Percentiles rank a stretch among this genome's conserved stretches.
These are phyloP conservation scores for Wallacemonas sp. DNA, from an alignment of 208 protist species.

Conservation along the genomic window DNA sequence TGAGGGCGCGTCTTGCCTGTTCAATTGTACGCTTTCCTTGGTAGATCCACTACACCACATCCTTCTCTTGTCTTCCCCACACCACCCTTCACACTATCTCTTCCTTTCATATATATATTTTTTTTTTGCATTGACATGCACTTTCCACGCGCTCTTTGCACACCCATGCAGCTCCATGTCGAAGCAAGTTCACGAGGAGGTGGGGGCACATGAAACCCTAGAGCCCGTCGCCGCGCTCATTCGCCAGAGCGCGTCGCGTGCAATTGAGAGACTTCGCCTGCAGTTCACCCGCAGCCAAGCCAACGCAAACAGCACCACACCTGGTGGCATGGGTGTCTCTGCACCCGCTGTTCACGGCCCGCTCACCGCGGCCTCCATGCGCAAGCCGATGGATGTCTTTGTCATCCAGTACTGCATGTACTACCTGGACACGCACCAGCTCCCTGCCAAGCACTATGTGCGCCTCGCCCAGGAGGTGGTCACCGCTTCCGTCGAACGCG, in stretches of 20 bases:
- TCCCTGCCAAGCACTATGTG: conserved; percentile 59
- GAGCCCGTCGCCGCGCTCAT: conserved; percentile 71
- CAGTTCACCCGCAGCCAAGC: conserved; percentile 23
- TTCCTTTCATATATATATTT: no score
- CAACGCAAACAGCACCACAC: not conserved
- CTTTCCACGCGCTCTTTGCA: no score
- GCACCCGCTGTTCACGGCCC: no score
- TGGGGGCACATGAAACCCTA: conserved; percentile 60
- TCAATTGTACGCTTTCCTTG: no score
- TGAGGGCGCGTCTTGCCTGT: no score
- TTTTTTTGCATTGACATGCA: no score
- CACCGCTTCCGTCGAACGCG: conserved; percentile 61
- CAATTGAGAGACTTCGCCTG: conserved; percentile 68
- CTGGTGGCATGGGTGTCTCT: no score
- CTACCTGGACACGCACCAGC: conserved; percentile 54
- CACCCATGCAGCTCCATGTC: conserved; percentile 20
- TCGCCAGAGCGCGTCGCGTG: conserved; percentile 68
- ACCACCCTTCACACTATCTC: no score
- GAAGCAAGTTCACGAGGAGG: conserved; percentile 38
- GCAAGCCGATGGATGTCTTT: conserved; percentile 75
- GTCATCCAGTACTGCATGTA: conserved; percentile 77
- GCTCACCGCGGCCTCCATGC: conserved; percentile 18
- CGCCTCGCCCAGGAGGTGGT: conserved; percentile 70
- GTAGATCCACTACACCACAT: no score
- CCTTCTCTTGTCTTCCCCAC: no score